Base-by-base conservation (phyloP, 345 rosid species). In the Acer negundo region DNA sequence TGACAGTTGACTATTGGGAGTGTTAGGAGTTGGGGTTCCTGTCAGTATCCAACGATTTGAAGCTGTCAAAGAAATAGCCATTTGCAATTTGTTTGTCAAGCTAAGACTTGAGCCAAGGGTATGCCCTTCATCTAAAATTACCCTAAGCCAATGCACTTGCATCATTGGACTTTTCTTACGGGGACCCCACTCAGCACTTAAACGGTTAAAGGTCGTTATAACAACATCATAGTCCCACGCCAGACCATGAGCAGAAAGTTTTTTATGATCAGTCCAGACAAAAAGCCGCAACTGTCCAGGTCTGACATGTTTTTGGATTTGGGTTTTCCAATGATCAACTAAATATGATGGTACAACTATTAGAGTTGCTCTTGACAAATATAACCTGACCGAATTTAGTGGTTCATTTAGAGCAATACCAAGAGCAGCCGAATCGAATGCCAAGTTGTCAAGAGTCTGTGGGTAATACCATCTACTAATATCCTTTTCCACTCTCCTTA, bases 151-250 rank as follows among this genome's bases (percentile, higher is more conserved):
- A 87, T 96, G 99, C 69, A 96, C 97, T 82, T 94, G 93, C 90
- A 85, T 87, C 88, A 96, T 81, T 72, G 93, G 94, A 82, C 99
- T 96, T 80, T 83, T 87, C 85, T 92, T 92, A 69, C 73, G 88
- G 58, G 87, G 90, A 42, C 90, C 80, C 99, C 99, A 96, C 78
- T 96, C 99, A 23, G 91, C 97, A 88, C 99, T 96, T 77, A 96
- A 82, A 70, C 99, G 97, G 77, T 75, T 93, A 84, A 96, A 96
- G 56, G 98, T 94, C 20, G 98, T 96, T 71, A 96, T 89, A 82
- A 96, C 94, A 82, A 96, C 82, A 83, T 94, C 99, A 78, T 91
- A 91, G 82, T 96, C 98, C 98, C 99, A 96, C 12, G 99, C 99
- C 82, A 96, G 89, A 88, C 80, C 86, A 77, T 96, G 97, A 6